phyloP scores from a whole-genome alignment of 2,329 filamentous ascomycete species.

The Nothophoma quercina region DNA sequence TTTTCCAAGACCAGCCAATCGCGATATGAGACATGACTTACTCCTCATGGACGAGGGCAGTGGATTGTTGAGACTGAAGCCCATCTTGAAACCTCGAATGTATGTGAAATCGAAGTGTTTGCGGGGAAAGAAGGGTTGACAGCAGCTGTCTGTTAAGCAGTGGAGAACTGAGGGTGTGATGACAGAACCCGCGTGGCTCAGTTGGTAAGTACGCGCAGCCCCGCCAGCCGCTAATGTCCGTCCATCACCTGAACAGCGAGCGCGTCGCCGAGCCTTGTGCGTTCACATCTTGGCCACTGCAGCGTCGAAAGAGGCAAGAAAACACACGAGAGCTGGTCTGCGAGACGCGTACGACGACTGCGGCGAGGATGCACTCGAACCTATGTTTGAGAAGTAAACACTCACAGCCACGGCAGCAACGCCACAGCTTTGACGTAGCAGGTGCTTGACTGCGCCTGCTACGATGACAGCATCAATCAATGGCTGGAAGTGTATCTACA shows the following conservation, averaged over 20 bases:
- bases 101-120: slow-evolving; percentile 4
- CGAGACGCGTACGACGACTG: too few species aligned
- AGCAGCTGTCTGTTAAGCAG: slow-evolving; percentile 2
- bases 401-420: too few species aligned
- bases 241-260: slow-evolving; percentile 14
- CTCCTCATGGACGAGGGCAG: slow-evolving; percentile 62
- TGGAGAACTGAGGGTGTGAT: slow-evolving; percentile 9
- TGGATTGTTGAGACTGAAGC: slow-evolving; percentile 61
- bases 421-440: too few species aligned
- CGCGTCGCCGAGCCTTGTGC: slow-evolving; percentile 13
- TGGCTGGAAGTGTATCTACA: too few species aligned
- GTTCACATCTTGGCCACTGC: slow-evolving; percentile 1
- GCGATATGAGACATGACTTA: slow-evolving; percentile 43
- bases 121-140: slow-evolving; percentile 2
- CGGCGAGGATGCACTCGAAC: too few species aligned
- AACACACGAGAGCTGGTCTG: too few species aligned
- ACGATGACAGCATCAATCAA: too few species aligned
- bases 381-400: too few species aligned
- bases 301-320: neutral
- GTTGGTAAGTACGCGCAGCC: slow-evolving; percentile 6
- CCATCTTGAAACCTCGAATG: slow-evolving; percentile 44
- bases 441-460: too few species aligned
- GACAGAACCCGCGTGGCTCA: slow-evolving; percentile 20
- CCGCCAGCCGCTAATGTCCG: slow-evolving; percentile 11
- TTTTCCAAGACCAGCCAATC: slow-evolving; percentile 3